Percentiles rank a stretch among this genome's conserved stretches.
phyloP scores from a whole-genome alignment of 768 basidiomycete genomes.

The Pulveroboletus frians region DNA sequence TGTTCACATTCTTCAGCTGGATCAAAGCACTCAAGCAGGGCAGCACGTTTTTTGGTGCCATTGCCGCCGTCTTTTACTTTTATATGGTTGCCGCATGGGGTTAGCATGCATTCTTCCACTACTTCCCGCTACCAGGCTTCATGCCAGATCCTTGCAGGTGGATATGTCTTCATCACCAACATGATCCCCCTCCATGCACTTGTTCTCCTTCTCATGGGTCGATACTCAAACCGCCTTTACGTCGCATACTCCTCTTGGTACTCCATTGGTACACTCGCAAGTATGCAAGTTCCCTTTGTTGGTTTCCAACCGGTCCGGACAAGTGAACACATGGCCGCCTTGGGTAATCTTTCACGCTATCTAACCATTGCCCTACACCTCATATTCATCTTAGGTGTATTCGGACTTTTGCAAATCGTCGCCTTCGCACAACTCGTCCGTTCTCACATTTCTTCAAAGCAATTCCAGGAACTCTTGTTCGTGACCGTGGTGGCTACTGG shows the following conservation, averaged over 20 bases:
- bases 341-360: conserved; percentile 49
- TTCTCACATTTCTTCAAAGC: conserved; percentile 83
- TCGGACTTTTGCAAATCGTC: conserved; percentile 93
- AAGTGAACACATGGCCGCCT: conserved; percentile 97
- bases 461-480: conserved; percentile 81
- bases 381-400: conserved; percentile 60
- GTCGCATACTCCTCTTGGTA: conserved; percentile 98
- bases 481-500: conserved; percentile 65
- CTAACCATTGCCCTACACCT: not conserved
- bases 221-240: conserved; percentile 88
- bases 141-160: conserved; percentile 47
- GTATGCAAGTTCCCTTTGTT: conserved; percentile 99
- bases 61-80: conserved; percentile 95
- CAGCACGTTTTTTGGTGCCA: conserved; percentile 84
- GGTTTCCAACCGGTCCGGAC: conserved; percentile 98
- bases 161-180: conserved; percentile 99
- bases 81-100: conserved; percentile 99
- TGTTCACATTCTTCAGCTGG: conserved; percentile 98
- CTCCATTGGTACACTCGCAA: conserved; percentile 91
- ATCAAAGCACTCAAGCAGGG: conserved; percentile 94
- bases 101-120: conserved; percentile 29
- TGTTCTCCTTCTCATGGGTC: conserved; percentile 93
- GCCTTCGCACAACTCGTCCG: conserved; percentile 89
- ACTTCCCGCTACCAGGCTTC: not conserved
- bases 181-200: conserved; percentile 98